Base-by-base conservation (phyloP, 208 protist genomes). In the Polymyxa betae region DNA sequence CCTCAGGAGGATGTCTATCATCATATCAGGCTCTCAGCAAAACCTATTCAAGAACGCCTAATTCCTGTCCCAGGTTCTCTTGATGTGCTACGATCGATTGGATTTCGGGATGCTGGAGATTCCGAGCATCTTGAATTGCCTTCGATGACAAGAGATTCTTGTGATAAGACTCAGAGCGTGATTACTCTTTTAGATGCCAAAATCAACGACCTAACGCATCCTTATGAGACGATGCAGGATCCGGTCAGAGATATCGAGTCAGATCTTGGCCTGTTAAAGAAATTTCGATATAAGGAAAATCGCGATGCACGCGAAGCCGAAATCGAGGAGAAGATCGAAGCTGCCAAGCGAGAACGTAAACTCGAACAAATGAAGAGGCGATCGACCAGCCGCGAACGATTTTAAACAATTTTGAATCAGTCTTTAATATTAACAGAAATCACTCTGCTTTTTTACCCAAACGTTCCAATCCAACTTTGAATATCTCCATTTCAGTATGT, bases 71-170 rank as follows among this genome's bases (percentile, higher is more conserved):
- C 72, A 35, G 72, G 72, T 20, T 45, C 72, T 5, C 5, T 82
- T 35, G 72, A 5, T 82, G 5, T 82, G n/a, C 72, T 82, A 5
- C n/a, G 40, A 82, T 5, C 72, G 5, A 35, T 82, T 35, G 72
- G 72, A n/a, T 82, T 82, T 43, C 72, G 35, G 12, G 72, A 82
- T 43, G 72, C 72, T 20, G 72, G 72, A 35, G 72, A 82, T 82
- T 35, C 35, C 16, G 72, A 82, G n/a, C 72, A 82, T 43, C n/a
- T 82, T 20, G 72, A 82, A 35, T 35, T 82, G 72, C 72, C 5
- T 35, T 5, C 72, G 12, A 5, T 82, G 72, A 82, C 72, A 16
- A 43, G 35, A 82, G 72, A n/a, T 20, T 5, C 5, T 82, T 43
- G 72, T 82, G 72, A 35, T 35, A 35, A 43, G 35, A 5, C 35